Conservation (phyloP, 2,329 filamentous ascomycete species). For the Juglanconis oblonga region DNA sequence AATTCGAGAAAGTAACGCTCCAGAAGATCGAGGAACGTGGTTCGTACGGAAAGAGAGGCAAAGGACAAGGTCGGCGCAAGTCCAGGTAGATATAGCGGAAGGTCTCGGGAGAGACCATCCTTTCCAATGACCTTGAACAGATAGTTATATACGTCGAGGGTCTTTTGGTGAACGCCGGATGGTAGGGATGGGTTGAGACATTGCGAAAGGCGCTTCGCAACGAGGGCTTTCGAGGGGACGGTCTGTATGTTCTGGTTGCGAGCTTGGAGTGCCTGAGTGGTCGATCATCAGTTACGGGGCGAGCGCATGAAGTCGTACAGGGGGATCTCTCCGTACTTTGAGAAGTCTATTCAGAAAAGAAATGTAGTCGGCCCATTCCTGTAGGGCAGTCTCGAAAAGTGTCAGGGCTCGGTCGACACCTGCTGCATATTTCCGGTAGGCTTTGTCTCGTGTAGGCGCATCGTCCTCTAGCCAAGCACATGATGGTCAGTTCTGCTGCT, state of each 20-base stretch:
- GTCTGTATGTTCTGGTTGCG: conserved; percentile 68
- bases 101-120: conserved; percentile 75
- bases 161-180: conserved; percentile 96
- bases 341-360: conserved; percentile 88
- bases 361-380: conserved; percentile 99
- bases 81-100: conserved; percentile 86
- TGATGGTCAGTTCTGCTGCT: conserved; percentile 1
- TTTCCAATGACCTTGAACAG: conserved; percentile 84
- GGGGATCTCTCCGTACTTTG: conserved; percentile 56
- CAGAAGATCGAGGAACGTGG: conserved; percentile 78
- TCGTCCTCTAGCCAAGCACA: conserved; percentile 29
- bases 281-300: conserved; percentile 24
- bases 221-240: conserved; percentile 76
- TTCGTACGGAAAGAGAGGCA: conserved; percentile 86
- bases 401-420: conserved; percentile 83
- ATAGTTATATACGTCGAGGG: conserved; percentile 87
- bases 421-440: conserved; percentile 83
- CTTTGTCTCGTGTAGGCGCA: conserved; percentile 57
- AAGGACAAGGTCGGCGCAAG: conserved; percentile 88
- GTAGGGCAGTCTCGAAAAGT: conserved; percentile 86
- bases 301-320: not conserved
- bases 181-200: conserved; percentile 91
- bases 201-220: conserved; percentile 90
- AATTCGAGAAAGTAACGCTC: conserved; percentile 76
- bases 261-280: conserved; percentile 76